Evolutionary conservation across 805 yeast genomes (phyloP).

Genomic region (Pichia occidentalis): DNA sequence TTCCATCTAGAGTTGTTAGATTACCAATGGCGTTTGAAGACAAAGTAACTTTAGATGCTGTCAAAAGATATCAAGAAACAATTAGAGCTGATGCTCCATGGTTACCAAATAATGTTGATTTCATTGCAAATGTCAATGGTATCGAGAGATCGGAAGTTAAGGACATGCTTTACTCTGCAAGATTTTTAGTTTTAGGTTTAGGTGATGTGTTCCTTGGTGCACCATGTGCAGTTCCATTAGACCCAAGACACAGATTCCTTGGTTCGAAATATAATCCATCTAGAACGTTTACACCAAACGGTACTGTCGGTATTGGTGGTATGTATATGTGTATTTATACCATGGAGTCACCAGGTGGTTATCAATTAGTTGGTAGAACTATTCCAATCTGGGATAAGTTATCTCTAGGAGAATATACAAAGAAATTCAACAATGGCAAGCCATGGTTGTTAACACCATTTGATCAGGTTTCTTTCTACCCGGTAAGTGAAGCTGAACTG

Average conservation of each 20-base stretch:
- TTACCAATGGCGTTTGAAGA: constrained; percentile 98
- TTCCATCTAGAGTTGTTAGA: constrained; percentile 73
- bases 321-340: constrained; percentile 98
- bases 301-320: constrained; percentile 97
- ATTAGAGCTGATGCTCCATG: constrained; percentile 92
- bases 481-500: constrained; percentile 79
- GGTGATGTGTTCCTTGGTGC: constrained; percentile 98
- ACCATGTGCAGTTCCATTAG: constrained; percentile 97
- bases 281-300: constrained; percentile 92
- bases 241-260: constrained; percentile 87
- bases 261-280: constrained; percentile 97
- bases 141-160: constrained; percentile 68
- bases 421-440: constrained; percentile 36
- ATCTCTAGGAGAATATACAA: constrained; percentile 59
- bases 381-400: constrained; percentile 97
- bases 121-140: constrained; percentile 83
- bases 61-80: constrained; percentile 85
- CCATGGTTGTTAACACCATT: constrained; percentile 94
- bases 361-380: constrained; percentile 93
- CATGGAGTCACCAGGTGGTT: constrained; percentile 98
- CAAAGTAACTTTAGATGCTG: constrained; percentile 80
- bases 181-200: constrained; percentile 86
- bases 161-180: constrained; percentile 81
- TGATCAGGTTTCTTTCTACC: constrained; percentile 92
- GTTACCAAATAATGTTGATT: constrained; percentile 97